Evolutionary conservation across 495 filamentous ascomycete species (phyloP).

Genomic region (Xylaria bambusicola): DNA sequence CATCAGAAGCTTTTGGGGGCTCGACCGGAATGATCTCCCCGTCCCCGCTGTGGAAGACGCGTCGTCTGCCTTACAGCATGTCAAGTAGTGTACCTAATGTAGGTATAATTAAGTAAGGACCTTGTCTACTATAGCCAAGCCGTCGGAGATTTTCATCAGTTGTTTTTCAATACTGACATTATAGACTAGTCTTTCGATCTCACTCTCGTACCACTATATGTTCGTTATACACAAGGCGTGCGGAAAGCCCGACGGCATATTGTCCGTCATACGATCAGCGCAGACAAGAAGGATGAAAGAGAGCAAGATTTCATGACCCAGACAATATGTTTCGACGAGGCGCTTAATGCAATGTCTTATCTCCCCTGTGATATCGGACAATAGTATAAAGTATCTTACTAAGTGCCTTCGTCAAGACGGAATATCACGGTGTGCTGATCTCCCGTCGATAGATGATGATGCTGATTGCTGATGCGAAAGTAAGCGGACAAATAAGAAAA

Average conservation of each 20-base stretch:
- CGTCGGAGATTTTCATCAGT: too few relatives aligned
- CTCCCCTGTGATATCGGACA: too few relatives aligned
- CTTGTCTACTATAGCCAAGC: too few relatives aligned
- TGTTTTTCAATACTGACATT: too few relatives aligned
- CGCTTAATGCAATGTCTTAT: too few relatives aligned
- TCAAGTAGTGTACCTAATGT: not conserved
- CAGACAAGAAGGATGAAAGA: constrained; percentile 2
- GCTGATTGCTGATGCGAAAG: not conserved
- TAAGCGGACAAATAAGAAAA: not conserved
- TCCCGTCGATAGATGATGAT: not conserved
- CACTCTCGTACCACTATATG: too few relatives aligned
- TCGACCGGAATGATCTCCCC: constrained; percentile 10
- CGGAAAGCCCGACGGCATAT: not conserved
- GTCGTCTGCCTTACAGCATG: not conserved
- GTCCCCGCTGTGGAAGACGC: constrained; percentile 8
- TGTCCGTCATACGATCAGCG: constrained; percentile 1
- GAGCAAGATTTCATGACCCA: not conserved
- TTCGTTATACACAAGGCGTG: not conserved
- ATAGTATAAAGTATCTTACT: not conserved
- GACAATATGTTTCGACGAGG: not conserved
- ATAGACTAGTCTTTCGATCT: too few relatives aligned
- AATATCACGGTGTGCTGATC: not conserved
- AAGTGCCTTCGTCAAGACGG: not conserved
- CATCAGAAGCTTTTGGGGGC: not conserved
- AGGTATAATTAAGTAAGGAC: not conserved